Base-by-base conservation (phyloP, 163 green algal species). In the Dunaliella salina region DNA sequence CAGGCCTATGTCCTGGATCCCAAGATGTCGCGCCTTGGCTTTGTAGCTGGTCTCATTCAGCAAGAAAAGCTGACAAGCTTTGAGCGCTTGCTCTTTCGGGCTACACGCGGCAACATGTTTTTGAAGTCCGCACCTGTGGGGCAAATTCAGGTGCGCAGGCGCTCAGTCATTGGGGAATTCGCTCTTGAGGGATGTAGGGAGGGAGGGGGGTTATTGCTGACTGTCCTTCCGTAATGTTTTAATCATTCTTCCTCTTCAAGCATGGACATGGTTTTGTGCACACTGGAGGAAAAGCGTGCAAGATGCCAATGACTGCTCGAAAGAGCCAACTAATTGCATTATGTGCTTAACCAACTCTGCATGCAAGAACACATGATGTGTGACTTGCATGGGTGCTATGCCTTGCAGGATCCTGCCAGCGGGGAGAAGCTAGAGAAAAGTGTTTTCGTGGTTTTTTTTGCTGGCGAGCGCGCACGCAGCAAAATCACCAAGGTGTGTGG, bases 381-480 rank as follows among this genome's bases (percentile, higher is more conserved):
- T 50, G 40, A 3, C 8, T 50, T 50, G 40, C 40, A 50, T 50
- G 40, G 3, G 40, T 15, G 8, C 40, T 8, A 15, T 50, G 40
- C 40, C 40, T 50, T 29, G 4, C 84, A 91, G 29, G 97, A 99
- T 89, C 97, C 97, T 0, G 92, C 90, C 80, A 95, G 92, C 33
- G 94, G 94, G 17, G 97, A 99, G 91, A 89, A 92, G 78, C 84
- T 96, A 88, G 94, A 98, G 85, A 99, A 99, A 93, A 89, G 91
- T 33, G 97, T 99, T 72, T 99, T 98, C 92, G 95, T 98, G 34
- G 95, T 98, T 5, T 99, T 99, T 91, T 99, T 98, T 88, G 94
- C 97, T 57, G 97, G 97, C 80, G 97, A 99, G 87, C 90, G 95
- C 0, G 95, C 96, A 0, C 91, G 94, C 12, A 87, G 90, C 71